A percentile compares a stretch with the other conserved stretches of the same genome.
These are phyloP conservation scores for Discostella stelligera DNA, from an alignment of 352 stramenopile genomes.

Conservation along the genomic window DNA sequence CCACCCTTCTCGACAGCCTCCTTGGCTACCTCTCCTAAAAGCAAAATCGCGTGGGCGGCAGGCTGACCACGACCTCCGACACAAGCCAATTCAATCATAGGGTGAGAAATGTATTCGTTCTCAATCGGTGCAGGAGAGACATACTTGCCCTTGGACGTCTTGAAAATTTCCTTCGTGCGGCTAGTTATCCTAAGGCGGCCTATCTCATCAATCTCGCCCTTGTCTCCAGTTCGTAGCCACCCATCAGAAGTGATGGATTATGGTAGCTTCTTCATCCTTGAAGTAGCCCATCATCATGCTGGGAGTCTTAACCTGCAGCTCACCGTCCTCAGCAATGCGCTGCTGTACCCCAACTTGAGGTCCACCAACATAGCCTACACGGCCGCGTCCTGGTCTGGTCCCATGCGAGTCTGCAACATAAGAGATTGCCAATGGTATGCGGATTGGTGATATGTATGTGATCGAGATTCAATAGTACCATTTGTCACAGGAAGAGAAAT, in stretches of 20 bases:
- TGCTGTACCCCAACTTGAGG: conserved; percentile 62
- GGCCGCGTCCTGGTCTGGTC: conserved; percentile 37
- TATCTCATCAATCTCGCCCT: conserved; percentile 59
- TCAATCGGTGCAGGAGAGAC: conserved; percentile 73
- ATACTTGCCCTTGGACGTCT: conserved; percentile 77
- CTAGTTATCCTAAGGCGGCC: conserved; percentile 74
- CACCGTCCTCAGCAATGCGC: conserved; percentile 68
- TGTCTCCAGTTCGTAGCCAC: conserved; percentile 71
- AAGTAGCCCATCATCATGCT: conserved; percentile 75
- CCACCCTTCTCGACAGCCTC: conserved; percentile 25
- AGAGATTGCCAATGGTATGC: too few relatives aligned
- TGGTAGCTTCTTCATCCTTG: conserved; percentile 71
- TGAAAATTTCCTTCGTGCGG: conserved; percentile 79
- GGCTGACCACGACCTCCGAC: conserved; percentile 61
- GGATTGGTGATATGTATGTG: too few relatives aligned
- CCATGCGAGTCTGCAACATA: conserved; percentile 69
- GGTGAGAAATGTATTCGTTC: conserved; percentile 57
- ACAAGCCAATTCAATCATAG: conserved; percentile 61
- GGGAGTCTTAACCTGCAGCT: conserved; percentile 72
- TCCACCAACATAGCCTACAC: conserved; percentile 66
- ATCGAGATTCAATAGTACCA: too few relatives aligned
- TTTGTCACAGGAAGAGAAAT: too few relatives aligned
- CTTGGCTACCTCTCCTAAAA: conserved; percentile 60
- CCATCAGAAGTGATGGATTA: conserved; percentile 65
- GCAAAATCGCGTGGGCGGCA: conserved; percentile 57